phyloP scores from a whole-genome alignment of 2,329 filamentous ascomycete species.

The Leptosphaerulina australis region DNA sequence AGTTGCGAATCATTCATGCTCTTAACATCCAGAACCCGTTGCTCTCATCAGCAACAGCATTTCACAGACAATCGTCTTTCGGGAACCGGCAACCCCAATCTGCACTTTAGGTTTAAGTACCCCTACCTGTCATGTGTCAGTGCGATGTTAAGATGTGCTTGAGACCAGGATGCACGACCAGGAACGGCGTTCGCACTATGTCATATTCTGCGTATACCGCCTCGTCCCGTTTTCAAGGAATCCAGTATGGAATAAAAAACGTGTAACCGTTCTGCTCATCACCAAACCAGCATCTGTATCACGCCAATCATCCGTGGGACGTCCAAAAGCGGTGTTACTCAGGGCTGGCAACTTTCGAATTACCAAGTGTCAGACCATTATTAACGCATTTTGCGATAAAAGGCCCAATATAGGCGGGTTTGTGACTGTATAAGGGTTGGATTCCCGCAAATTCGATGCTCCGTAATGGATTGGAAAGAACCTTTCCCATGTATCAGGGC shows the following conservation, averaged over 20 bases:
- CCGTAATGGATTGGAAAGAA: background rate
- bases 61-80: background rate
- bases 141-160: background rate
- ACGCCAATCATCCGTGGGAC: background rate
- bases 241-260: background rate
- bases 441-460: background rate
- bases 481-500: background rate
- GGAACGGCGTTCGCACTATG: background rate
- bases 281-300: background rate
- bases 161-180: background rate
- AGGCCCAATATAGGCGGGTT: constrained; percentile 1
- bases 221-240: constrained; percentile 2
- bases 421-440: background rate
- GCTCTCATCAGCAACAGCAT: constrained; percentile 8
- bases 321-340: constrained; percentile 8
- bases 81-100: background rate
- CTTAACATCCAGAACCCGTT: constrained; percentile 8
- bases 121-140: background rate
- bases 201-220: constrained; percentile 1
- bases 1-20: constrained; percentile 16
- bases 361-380: constrained; percentile 1
- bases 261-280: background rate
- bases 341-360: background rate
- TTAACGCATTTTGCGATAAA: background rate
- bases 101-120: background rate